Conservation (phyloP, 202 grass and related monocot species). For the Elaeis oleifera region DNA sequence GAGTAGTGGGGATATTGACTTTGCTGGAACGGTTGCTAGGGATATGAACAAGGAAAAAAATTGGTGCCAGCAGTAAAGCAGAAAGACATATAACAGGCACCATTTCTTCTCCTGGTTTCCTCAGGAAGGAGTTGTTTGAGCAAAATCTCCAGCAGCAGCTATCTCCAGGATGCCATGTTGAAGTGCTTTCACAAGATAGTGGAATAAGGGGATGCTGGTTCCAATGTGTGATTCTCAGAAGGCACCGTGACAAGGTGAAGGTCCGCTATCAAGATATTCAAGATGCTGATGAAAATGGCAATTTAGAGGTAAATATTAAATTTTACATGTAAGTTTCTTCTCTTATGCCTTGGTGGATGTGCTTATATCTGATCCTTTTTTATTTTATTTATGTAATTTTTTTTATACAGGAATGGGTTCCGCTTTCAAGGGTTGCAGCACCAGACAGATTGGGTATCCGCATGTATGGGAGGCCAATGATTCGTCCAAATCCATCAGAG, state of each 20-base stretch:
- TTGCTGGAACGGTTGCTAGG: constrained; percentile 5
- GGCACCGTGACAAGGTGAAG: constrained; percentile 62
- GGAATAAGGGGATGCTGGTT: constrained; percentile 98
- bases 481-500: constrained; percentile 41
- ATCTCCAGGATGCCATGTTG: constrained; percentile 50
- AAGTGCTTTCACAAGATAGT: constrained; percentile 84
- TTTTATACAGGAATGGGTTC: constrained; percentile 67
- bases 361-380: neutral
- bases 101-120: constrained; percentile 14
- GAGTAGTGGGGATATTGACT: constrained; percentile 10
- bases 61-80: neutral
- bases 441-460: constrained; percentile 51
- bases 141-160: constrained; percentile 28
- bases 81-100: neutral
- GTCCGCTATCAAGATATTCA: constrained; percentile 69
- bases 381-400: neutral
- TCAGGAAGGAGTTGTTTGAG: constrained; percentile 11
- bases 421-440: constrained; percentile 40
- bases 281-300: constrained; percentile 63
- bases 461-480: constrained; percentile 43
- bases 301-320: constrained; percentile 59
- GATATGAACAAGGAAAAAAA: constrained; percentile 1
- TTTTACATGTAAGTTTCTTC: neutral
- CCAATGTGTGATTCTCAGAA: constrained; percentile 66
- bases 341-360: neutral